Evolutionary conservation across 2,329 filamentous ascomycete genomes (phyloP), one percentile per base, ranked within the genome.

Genomic region (Colletotrichum endophyticum): DNA sequence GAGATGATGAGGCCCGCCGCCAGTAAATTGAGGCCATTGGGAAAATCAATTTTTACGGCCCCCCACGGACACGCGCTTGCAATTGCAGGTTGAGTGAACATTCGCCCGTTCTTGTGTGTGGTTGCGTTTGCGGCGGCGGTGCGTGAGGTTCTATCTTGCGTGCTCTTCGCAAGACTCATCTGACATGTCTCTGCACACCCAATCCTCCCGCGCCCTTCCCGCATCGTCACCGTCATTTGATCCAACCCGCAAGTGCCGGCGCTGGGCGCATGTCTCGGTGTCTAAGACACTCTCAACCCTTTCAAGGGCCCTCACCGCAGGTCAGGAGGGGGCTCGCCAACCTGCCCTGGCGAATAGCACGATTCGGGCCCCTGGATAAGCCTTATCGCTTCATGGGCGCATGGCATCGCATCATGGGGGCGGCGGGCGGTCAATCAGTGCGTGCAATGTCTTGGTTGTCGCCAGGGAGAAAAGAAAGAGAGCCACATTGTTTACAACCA

Each of bases 141-240:
- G 36, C 53, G 71, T 67, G 39, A 34, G 27, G n/a, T 30, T 6
- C 64, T 22, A 56, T 25, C 15, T 66, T 53, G 16, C 44, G 62
- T 66, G 34, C 12, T 64, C 27, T 56, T 32, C 64, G 27, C 34
- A n/a, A 30, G 66, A 67, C 39, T 59, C 30, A 71, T 74, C 67
- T 74, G 72, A 74, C 67, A 74, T 64, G 67, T 71, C 67, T 32
- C 25, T 49, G 28, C 64, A 66, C 74, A 66, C 64, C 74, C 66
- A 76, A 69, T 66, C 70, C 16, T 74, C 66, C 74, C 74, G 74
- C 59, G 34, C 28, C 59, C 49, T 53, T 66, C 64, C 74, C 74
- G 73, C 64, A 69, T 30, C 70, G 70, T 74, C 74, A 70, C 71
- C 74, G 74, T 76, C 74, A 73, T 73, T 76, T 76, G 74, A 74